Evolutionary conservation across 148 eudicot species (phyloP).

Genomic region (Rhododendron simsii): DNA sequence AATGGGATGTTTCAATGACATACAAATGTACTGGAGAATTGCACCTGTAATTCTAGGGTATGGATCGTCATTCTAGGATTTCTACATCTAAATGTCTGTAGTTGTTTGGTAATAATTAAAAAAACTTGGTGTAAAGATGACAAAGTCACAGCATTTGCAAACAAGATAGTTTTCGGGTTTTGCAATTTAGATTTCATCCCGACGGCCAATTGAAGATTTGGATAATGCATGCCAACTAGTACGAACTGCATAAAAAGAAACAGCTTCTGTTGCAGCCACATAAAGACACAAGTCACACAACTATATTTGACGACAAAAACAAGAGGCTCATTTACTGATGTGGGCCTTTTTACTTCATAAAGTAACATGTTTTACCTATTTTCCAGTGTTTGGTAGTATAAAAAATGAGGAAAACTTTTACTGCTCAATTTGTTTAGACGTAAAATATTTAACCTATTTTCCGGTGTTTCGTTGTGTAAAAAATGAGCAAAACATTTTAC

Average conservation of each 20-base stretch:
- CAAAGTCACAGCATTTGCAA: conserved; percentile 1
- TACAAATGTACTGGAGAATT: neutral
- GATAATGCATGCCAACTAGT: neutral
- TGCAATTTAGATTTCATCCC: neutral
- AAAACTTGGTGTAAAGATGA: neutral
- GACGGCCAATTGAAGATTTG: neutral
- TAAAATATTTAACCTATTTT: too few species aligned
- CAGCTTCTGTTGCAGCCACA: neutral
- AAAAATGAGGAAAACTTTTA: too few species aligned
- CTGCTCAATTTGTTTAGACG: too few species aligned
- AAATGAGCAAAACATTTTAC: too few species aligned
- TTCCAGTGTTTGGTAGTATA: too few species aligned
- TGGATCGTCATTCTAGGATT: neutral
- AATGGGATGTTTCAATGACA: neutral
- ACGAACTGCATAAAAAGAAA: neutral
- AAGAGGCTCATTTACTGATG: neutral
- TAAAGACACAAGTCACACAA: neutral
- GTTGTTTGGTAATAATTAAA: neutral
- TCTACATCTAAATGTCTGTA: neutral
- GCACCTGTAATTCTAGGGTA: neutral
- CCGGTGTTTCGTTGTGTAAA: too few species aligned
- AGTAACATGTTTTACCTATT: too few species aligned
- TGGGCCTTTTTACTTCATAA: too few species aligned
- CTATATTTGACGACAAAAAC: neutral
- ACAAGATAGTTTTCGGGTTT: neutral